These are phyloP conservation scores for Thecaphora thlaspeos DNA, from an alignment of 1,284 basidiomycete genomes.

Conservation along the genomic window DNA sequence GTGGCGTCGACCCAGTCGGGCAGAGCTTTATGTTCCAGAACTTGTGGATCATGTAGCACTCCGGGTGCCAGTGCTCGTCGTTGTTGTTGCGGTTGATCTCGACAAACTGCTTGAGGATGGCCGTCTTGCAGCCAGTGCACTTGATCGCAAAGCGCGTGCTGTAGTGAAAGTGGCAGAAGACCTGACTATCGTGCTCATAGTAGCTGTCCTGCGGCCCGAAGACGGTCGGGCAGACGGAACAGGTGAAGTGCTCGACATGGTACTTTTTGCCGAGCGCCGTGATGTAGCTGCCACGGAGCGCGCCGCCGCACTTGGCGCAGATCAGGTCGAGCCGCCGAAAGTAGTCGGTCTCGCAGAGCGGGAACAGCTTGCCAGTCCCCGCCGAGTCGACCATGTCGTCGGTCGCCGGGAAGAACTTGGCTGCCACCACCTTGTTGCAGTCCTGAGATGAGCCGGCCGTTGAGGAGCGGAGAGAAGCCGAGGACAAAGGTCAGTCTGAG, in stretches of 20 bases:
- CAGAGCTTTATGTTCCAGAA: conserved; percentile 97
- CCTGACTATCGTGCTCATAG: conserved; percentile 94
- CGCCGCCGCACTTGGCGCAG: conserved; percentile 91
- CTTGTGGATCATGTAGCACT: conserved; percentile 99
- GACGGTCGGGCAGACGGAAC: conserved; percentile 89
- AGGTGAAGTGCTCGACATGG: conserved; percentile 99
- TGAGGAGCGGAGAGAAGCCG: neutral
- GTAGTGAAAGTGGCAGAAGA: conserved; percentile 78
- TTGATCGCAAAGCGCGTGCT: conserved; percentile 97
- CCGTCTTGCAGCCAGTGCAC: conserved; percentile 93
- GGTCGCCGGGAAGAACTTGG: conserved; percentile 87
- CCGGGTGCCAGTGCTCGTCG: conserved; percentile 99
- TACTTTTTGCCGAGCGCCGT: conserved; percentile 99
- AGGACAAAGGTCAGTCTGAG: too few relatives aligned
- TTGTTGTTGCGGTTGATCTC: conserved; percentile 98
- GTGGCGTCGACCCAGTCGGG: conserved; percentile 46
- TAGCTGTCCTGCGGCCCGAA: conserved; percentile 98
- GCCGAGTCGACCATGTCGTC: conserved; percentile 68
- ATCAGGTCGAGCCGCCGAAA: conserved; percentile 94
- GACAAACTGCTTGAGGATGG: conserved; percentile 99
- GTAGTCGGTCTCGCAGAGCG: conserved; percentile 86
- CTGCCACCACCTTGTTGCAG: conserved; percentile 91
- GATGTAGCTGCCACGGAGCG: conserved; percentile 94
- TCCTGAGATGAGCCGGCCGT: conserved; percentile 65
- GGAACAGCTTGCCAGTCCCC: conserved; percentile 44